phyloP scores from a whole-genome alignment of 2,329 filamentous ascomycete genomes.

The Paracamarosporium sp. region DNA sequence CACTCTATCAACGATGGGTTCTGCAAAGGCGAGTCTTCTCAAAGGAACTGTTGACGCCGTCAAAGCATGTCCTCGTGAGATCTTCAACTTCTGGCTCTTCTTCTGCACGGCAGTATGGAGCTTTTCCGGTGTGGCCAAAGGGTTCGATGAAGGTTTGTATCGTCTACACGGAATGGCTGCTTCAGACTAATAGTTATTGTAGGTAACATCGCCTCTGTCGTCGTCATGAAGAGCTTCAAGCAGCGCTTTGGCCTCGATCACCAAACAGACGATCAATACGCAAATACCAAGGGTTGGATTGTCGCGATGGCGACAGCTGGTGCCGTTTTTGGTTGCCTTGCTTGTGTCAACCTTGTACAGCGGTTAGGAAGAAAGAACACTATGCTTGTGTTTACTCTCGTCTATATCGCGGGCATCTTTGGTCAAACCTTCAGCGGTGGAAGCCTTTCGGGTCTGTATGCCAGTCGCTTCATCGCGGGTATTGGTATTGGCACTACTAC shows the following conservation, averaged over 20 bases:
- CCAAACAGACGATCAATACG: slow-evolving; percentile 14
- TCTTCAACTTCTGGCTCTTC: slow-evolving; percentile 14
- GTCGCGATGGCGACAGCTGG: slow-evolving; percentile 21
- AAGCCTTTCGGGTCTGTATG: slow-evolving; percentile 31
- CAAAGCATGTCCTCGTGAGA: slow-evolving; percentile 12
- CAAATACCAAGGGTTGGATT: slow-evolving; percentile 21
- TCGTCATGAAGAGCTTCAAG: slow-evolving; percentile 13
- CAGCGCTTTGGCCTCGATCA: slow-evolving; percentile 13
- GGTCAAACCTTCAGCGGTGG: slow-evolving; percentile 37
- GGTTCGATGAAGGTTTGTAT: slow-evolving; percentile 17
- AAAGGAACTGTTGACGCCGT: slow-evolving; percentile 11
- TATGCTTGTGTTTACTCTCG: slow-evolving; percentile 12
- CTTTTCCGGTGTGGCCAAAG: slow-evolving; percentile 18
- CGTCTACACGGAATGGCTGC: background rate
- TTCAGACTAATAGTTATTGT: background rate
- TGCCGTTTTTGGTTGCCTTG: slow-evolving; percentile 19
- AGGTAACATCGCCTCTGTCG: slow-evolving; percentile 18
- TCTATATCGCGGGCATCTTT: slow-evolving; percentile 19
- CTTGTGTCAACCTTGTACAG: slow-evolving; percentile 16
- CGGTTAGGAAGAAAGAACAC: slow-evolving; percentile 14
- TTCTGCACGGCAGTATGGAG: slow-evolving; percentile 20
- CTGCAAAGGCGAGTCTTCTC: slow-evolving; percentile 10
- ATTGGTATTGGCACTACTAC: slow-evolving; percentile 17
- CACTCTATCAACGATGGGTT: background rate
- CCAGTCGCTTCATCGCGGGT: slow-evolving; percentile 14